Percentiles rank a stretch among this genome's conserved stretches.
These are phyloP conservation scores for Fusarium sp. DNA, from an alignment of 2,329 filamentous ascomycete genomes.

Conservation along the genomic window DNA sequence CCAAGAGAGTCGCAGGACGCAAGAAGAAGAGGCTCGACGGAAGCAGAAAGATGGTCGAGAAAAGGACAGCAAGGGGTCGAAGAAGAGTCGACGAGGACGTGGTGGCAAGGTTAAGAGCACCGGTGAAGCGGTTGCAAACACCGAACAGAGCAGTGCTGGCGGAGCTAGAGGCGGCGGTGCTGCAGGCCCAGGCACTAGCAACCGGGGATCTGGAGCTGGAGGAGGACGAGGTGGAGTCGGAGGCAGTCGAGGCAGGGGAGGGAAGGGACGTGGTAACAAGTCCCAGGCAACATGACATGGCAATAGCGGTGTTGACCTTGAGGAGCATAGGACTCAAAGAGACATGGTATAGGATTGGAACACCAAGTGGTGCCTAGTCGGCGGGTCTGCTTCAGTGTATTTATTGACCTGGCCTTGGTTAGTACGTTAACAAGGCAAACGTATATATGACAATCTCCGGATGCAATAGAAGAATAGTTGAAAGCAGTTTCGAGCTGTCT, in stretches of 20 bases:
- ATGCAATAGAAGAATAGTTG: slow-evolving; percentile 3
- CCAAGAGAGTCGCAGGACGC: slow-evolving; percentile 78
- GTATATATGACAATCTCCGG: slow-evolving; percentile 31
- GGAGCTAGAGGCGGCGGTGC: slow-evolving; percentile 24
- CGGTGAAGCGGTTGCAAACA: slow-evolving; percentile 33
- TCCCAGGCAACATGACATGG: slow-evolving; percentile 14
- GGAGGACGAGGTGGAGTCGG: slow-evolving; percentile 38
- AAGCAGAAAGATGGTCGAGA: slow-evolving; percentile 52
- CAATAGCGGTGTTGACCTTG: slow-evolving; percentile 14
- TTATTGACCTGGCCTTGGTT: slow-evolving; percentile 18
- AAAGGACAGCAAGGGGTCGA: slow-evolving; percentile 55
- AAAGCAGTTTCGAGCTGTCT: not conserved
- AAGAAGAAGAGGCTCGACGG: slow-evolving; percentile 67
- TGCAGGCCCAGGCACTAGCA: slow-evolving; percentile 21
- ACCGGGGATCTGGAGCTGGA: slow-evolving; percentile 30
- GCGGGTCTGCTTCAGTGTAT: slow-evolving; percentile 23
- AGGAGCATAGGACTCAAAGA: slow-evolving; percentile 36
- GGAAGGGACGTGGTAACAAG: slow-evolving; percentile 39
- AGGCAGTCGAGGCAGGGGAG: slow-evolving; percentile 39
- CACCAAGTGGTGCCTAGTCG: slow-evolving; percentile 5
- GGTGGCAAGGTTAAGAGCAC: slow-evolving; percentile 46
- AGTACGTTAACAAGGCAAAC: slow-evolving; percentile 1
- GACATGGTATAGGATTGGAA: slow-evolving; percentile 2
- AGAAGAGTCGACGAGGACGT: slow-evolving; percentile 47
- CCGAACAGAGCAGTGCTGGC: slow-evolving; percentile 27